A percentile compares a stretch with the other conserved stretches of the same genome.
Conservation (phyloP, 768 basidiomycete genomes). For the Podaxis pistillaris region DNA sequence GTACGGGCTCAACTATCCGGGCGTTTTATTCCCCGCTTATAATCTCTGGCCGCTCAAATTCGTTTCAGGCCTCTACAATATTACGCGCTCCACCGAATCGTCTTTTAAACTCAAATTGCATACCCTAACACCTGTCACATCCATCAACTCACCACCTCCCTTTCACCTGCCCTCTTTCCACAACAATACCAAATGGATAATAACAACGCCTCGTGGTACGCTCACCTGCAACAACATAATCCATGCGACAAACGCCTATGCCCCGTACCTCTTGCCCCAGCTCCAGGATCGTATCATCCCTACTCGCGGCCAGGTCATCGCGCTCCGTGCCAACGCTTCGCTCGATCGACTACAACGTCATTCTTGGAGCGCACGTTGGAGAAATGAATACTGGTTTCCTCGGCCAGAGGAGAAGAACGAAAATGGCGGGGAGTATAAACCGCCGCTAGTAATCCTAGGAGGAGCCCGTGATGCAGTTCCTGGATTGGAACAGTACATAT, state of each 20-base stretch:
- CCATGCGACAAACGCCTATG: conserved; percentile 87
- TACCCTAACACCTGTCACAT: conserved; percentile 70
- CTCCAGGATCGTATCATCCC: conserved; percentile 52
- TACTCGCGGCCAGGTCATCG: conserved; percentile 66
- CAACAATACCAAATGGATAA: background rate
- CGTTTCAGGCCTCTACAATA: conserved; percentile 59
- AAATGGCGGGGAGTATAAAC: conserved; percentile 25
- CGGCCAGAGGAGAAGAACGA: conserved; percentile 36
- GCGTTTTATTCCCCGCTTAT: conserved; percentile 46
- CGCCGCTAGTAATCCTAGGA: conserved; percentile 69
- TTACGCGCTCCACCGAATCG: conserved; percentile 17
- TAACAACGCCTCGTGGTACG: conserved; percentile 59
- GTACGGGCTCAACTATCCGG: conserved; percentile 52
- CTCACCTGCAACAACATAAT: conserved; percentile 64
- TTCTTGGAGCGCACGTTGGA: conserved; percentile 50
- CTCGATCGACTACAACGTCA: conserved; percentile 37
- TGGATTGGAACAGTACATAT: conserved; percentile 44
- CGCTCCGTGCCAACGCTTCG: conserved; percentile 36
- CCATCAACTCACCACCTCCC: conserved; percentile 27
- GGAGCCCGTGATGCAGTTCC: conserved; percentile 55
- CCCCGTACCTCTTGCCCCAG: conserved; percentile 65
- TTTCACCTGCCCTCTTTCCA: background rate
- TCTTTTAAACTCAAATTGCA: conserved; percentile 52
- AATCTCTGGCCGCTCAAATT: conserved; percentile 84
- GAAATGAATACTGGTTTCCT: conserved; percentile 83